Base-by-base conservation (phyloP, 495 filamentous ascomycete species). In the Trichoderma asperelloides region DNA sequence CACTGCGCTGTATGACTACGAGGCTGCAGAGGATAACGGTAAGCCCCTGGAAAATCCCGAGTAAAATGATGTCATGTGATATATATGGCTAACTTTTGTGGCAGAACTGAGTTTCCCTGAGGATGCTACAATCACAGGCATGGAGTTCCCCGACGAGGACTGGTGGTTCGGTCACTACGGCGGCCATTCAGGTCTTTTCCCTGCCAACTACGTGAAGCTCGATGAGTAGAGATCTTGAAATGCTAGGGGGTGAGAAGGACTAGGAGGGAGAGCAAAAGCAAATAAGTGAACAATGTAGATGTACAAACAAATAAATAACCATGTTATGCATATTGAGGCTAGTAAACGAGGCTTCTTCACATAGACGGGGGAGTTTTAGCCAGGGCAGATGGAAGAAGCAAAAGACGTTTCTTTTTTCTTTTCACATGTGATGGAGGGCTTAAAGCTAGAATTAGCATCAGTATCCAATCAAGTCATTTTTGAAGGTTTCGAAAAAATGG, bases 111-210 rank as follows among this genome's bases (percentile, higher is more conserved):
- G 87, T 72, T 99, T 99, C 76, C 91, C 92, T 0, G 95, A 99
- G 71, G 88, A 87, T 6, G 93, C 90, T 33, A 91, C 80, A 62
- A 91, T 99, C 63, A 84, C 79, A 27, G 72, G 79, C 65, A 70
- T 86, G 28, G 91, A 97, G 78, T 98, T 98, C 78, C 96, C 96
- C 5, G 95, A 98, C 74, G 93, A 98, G 68, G 95, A 98, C 74
- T 99, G 95, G 95, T 99, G 95, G 95, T 87, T 91, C 69, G 95
- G 95, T 45, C 86, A 91, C 69, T 96, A 91, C 72, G 79, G 85
- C 27, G 91, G 92, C 11, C 85, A 86, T 67, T 85, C 83, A 8
- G 95, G 95, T 28, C 82, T 98, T n/a, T 99, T 99, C 84, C 90
- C 90, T n/a, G 86, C 89, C 69, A 92, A 91, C 73, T 93, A 93